phyloP scores from a whole-genome alignment of 129 eudicot genomes.

The Apium graveolens region DNA sequence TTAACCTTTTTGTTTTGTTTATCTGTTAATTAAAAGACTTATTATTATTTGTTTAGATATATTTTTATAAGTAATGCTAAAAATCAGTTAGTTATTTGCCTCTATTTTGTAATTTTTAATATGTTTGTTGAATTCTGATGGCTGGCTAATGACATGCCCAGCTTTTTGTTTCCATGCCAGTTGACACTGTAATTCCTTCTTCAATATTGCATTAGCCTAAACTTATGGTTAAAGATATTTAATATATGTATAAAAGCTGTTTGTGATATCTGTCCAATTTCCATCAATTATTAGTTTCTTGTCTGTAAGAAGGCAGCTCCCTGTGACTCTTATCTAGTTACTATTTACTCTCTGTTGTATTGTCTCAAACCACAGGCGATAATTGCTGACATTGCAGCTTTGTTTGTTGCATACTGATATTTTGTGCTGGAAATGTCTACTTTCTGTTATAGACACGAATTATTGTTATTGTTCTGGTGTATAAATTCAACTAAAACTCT shows the following conservation, averaged over 20 bases:
- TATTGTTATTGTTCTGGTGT: slow-evolving; percentile 5
- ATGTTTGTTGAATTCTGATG: not conserved
- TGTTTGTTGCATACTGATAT: slow-evolving; percentile 4
- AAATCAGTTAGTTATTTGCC: not conserved
- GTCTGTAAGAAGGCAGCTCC: slow-evolving; percentile 1
- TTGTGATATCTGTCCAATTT: not conserved
- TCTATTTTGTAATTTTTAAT: not conserved
- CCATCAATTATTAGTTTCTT: not conserved
- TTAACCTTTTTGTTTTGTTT: not conserved
- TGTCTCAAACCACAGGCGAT: slow-evolving; percentile 9
- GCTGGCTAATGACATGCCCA: not conserved
- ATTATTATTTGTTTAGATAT: not conserved
- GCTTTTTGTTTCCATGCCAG: not conserved
- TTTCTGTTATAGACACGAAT: not conserved
- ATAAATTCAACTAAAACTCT: not conserved
- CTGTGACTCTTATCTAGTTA: slow-evolving; percentile 1
- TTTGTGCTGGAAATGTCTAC: slow-evolving; percentile 3
- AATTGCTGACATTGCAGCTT: slow-evolving; percentile 5
- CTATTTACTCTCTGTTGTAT: slow-evolving; percentile 4
- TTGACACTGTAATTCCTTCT: not conserved
- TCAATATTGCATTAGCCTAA: not conserved
- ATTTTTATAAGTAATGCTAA: not conserved
- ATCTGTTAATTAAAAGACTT: not conserved
- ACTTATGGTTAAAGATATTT: not conserved
- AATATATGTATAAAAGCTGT: not conserved